Base-by-base conservation (phyloP, 2,329 filamentous ascomycete species). In the Penicillium corylophilum region DNA sequence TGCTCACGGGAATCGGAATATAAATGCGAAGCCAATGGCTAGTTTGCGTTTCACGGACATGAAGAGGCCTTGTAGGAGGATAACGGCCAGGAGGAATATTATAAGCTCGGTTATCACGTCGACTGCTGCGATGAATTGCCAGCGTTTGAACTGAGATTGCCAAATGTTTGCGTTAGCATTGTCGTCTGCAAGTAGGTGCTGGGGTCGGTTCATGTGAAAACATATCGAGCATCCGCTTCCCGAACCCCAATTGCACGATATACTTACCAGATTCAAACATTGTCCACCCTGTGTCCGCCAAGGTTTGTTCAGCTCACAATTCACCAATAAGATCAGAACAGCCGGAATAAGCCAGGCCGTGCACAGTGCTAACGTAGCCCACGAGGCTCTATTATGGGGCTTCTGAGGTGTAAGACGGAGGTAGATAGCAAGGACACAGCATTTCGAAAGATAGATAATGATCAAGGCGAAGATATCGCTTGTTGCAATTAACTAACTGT, bases 381-480 rank as follows among this genome's bases (percentile, higher is more conserved):
- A 70, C 4, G 73, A 69, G 2, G 67, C 63, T 13, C 65, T 46
- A 10, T 68, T 67, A 57, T 79, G 77, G 5, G 56, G 57, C 45
- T 69, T 71, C 24, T 74, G 69, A 6, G 75, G 75, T 3, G 76
- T 76, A 15, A 79, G 64, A 5, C 76, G 75, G 18, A 76, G 63
- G 47, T 77, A 73, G 10, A 79, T 71, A 15, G 74, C 67, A 5
- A 72, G 66, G 33, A 77, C 74, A 15, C 65, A 66, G 47, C 63
- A 66, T 58, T 68, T 68, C 16, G 61, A 66, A 31, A 77, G 63
- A 53, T 73, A 76, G 18, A 78, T 55, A 1, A 71, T 67, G 28
- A 75, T 36, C 38, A 79, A 56, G 46, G 72, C 75, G 48, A 79
- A 64, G n/a, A 77, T 61, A 51, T 79, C 69, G 48, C 59, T 69